Percentiles rank a stretch among this genome's conserved stretches.
phyloP scores from a whole-genome alignment of 108 stramenopile species.

The Nannochloropsis salina region DNA sequence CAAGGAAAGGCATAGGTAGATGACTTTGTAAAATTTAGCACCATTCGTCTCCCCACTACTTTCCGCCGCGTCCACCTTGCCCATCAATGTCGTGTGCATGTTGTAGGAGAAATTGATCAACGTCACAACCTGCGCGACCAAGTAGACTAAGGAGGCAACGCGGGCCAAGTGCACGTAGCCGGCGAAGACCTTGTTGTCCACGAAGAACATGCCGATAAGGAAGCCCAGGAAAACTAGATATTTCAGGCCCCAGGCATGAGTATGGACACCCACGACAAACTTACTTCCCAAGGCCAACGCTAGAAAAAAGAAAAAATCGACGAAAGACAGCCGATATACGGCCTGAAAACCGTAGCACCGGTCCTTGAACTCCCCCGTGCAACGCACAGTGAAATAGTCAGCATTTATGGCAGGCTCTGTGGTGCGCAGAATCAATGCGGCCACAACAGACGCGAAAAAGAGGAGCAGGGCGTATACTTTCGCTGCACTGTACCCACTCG shows the following conservation, averaged over 20 bases:
- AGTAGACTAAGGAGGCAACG: not conserved
- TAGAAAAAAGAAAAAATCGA: not conserved
- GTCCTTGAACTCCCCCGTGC: slow-evolving; percentile 19
- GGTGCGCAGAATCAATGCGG: not conserved
- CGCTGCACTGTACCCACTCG: slow-evolving; percentile 7
- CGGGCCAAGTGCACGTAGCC: slow-evolving; percentile 20
- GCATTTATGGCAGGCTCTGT: not conserved
- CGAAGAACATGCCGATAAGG: not conserved
- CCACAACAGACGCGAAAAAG: not conserved
- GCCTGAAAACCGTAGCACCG: slow-evolving; percentile 14
- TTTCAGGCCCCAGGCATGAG: not conserved
- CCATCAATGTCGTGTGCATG: not conserved
- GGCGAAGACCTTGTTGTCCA: slow-evolving; percentile 1
- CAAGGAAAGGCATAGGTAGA: not conserved
- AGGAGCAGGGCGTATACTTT: slow-evolving; percentile 10
- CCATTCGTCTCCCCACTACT: not conserved
- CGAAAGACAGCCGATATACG: not conserved
- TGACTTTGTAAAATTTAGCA: not conserved
- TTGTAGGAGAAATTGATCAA: not conserved
- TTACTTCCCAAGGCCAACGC: not conserved
- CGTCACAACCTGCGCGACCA: not conserved
- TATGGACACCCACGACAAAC: slow-evolving; percentile 16
- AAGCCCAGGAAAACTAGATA: not conserved
- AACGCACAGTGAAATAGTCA: not conserved
- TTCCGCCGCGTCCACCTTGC: not conserved